Percentiles rank a stretch among this genome's conserved stretches.
These are phyloP conservation scores for Helicosporidium sp. DNA, from an alignment of 139 green algal genomes.

Conservation along the genomic window DNA sequence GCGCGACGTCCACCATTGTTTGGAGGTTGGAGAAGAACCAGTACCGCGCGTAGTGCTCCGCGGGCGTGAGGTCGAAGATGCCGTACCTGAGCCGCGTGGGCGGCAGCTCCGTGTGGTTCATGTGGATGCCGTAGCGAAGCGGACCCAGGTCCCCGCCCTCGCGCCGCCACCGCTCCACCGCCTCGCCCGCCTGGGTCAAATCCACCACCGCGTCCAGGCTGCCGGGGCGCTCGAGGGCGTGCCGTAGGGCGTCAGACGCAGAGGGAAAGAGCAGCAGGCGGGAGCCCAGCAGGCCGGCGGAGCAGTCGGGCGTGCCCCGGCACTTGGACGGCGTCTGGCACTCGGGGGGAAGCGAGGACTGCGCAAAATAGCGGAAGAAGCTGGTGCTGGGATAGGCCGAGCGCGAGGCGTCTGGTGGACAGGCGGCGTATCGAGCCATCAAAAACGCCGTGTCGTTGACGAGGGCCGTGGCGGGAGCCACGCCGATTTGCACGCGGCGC, in stretches of 20 bases:
- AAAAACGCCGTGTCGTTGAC: too few species aligned
- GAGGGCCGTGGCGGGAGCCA: too few species aligned
- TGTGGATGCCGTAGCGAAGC: constrained; percentile 19
- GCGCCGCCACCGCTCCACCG: background rate
- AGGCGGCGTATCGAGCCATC: too few species aligned
- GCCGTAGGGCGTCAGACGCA: constrained; percentile 6
- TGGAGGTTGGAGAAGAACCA: constrained; percentile 66
- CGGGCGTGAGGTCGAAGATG: constrained; percentile 35
- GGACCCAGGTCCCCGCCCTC: background rate
- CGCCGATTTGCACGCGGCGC: too few species aligned
- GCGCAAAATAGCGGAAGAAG: constrained; percentile 37
- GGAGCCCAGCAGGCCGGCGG: constrained; percentile 12
- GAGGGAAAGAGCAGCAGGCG: constrained; percentile 7
- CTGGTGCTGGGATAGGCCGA: constrained; percentile 6
- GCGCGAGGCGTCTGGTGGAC: constrained; percentile 17
- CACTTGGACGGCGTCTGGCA: constrained; percentile 22
- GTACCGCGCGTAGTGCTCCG: constrained; percentile 26
- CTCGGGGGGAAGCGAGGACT: background rate
- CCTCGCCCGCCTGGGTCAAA: constrained; percentile 5
- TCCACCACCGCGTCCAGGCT: constrained; percentile 28
- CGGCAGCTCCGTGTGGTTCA: constrained; percentile 53
- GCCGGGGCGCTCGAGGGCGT: constrained; percentile 2
- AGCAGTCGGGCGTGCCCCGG: constrained; percentile 27
- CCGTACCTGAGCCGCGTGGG: constrained; percentile 33
- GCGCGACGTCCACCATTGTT: constrained; percentile 28